Base-by-base conservation (phyloP, 1,284 basidiomycete species). In the Moesziomyces parantarcticus region DNA sequence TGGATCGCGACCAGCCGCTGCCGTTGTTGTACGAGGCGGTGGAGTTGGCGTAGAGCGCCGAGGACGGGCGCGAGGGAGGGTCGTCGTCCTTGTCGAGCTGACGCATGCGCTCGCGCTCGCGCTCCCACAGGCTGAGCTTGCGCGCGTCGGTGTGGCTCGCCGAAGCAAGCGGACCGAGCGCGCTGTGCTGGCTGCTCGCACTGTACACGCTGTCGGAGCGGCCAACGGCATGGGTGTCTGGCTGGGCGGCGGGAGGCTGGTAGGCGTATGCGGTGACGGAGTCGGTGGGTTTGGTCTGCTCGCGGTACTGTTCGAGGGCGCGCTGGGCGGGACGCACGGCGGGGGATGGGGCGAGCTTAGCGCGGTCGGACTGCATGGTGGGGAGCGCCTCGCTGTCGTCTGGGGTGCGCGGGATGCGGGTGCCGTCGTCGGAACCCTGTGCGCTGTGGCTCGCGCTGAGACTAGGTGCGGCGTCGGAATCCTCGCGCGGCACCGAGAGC, bases 51-150 rank as follows among this genome's bases (percentile, higher is more conserved):
- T 42, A 63, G 48, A 36, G 45, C 32, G 63, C 49, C 7, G 62
- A 62, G n/a, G 48, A 8, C 13, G 66, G 51, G 2, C 69, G 61
- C 20, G 50, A 53, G 41, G 51, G 21, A n/a, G 71, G 48, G 43
- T 75, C 76, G 22, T 62, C 60, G n/a, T 79, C 72, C 22, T 63
- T 54, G 34, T 78, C 76, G 39, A 67, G 50, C 41, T 66, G 60
- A 29, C 60, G 50, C 56, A 71, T 66, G 6, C 74, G 64, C 46
- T 79, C 76, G 41, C 73, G 62, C 48, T 78, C 74, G 34, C 67
- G 59, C 36, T 78, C 71, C 74, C 74, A 76, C 14, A 75, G 58
- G 26, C 67, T 72, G 40, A 63, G 45, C 43, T 68, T 65, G 44
- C 70, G 61, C 7, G 70, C 64, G 13, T 49, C 58, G 43, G 47